Percentiles rank a stretch among this genome's conserved stretches.
These are phyloP conservation scores for Pestalotiopsis sp. DNA, from an alignment of 2,329 filamentous ascomycete genomes.

Conservation along the genomic window DNA sequence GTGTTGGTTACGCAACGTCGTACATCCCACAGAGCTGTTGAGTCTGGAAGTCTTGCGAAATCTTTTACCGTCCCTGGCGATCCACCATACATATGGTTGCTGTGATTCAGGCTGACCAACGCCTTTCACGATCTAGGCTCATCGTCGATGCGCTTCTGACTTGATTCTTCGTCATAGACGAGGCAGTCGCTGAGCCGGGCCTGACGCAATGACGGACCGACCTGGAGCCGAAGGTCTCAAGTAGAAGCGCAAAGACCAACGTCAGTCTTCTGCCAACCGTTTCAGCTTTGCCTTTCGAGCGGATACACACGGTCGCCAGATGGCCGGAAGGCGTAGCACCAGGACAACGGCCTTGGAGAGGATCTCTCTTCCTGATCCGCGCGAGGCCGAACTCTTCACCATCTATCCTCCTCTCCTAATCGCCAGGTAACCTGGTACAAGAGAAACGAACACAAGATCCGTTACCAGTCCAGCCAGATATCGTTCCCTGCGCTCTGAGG, in stretches of 20 bases:
- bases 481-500: conserved; percentile 4
- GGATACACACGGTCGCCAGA: not conserved
- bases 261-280: not conserved
- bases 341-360: not conserved
- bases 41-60: not conserved
- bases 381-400: not conserved
- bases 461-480: not conserved
- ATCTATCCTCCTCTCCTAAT: not conserved
- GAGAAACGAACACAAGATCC: not conserved
- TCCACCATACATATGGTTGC: not conserved
- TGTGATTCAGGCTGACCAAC: not conserved
- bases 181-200: not conserved
- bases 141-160: not conserved
- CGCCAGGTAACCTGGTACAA: not conserved
- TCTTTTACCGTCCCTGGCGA: not conserved
- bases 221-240: not conserved
- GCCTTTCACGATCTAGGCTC: not conserved
- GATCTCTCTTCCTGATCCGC: not conserved
- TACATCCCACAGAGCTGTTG: not conserved
- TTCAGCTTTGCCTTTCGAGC: not conserved
- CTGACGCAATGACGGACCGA: not conserved
- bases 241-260: not conserved
- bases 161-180: not conserved
- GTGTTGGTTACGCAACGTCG: not conserved
- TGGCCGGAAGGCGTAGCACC: not conserved